Conservation (phyloP, 2,329 filamentous ascomycete species). For the Alternaria arborescens region DNA sequence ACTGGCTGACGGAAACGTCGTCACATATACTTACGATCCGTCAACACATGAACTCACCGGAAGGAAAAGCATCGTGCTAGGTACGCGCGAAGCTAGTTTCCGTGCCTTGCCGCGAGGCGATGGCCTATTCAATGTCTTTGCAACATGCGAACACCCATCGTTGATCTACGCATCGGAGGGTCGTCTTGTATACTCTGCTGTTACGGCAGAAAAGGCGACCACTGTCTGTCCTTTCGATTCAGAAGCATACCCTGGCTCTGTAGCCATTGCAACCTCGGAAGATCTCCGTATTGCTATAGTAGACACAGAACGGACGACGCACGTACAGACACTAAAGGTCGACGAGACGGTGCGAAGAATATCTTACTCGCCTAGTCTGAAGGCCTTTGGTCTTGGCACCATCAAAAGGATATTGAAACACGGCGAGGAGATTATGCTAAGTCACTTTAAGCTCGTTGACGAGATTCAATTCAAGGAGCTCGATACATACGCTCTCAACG, state of each 20-base stretch:
- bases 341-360: constrained; percentile 85
- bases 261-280: constrained; percentile 79
- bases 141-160: constrained; percentile 92
- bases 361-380: constrained; percentile 80
- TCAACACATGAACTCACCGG: constrained; percentile 70
- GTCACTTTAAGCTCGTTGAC: constrained; percentile 88
- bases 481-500: constrained; percentile 71
- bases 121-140: constrained; percentile 80
- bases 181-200: constrained; percentile 89
- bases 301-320: constrained; percentile 85
- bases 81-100: constrained; percentile 83
- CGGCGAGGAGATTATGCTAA: constrained; percentile 78
- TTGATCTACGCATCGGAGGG: constrained; percentile 91
- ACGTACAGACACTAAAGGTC: constrained; percentile 81
- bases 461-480: constrained; percentile 86
- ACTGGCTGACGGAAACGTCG: constrained; percentile 89
- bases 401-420: constrained; percentile 76
- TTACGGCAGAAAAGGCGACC: constrained; percentile 86
- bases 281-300: constrained; percentile 82
- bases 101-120: constrained; percentile 76
- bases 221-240: constrained; percentile 84
- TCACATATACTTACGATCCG: constrained; percentile 78
- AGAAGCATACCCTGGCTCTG: constrained; percentile 79
- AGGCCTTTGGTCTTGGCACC: constrained; percentile 86
- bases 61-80: constrained; percentile 83